Percentiles rank a stretch among this genome's conserved stretches.
Conservation (phyloP, 2,329 filamentous ascomycete genomes). For the Massarina eburnea region DNA sequence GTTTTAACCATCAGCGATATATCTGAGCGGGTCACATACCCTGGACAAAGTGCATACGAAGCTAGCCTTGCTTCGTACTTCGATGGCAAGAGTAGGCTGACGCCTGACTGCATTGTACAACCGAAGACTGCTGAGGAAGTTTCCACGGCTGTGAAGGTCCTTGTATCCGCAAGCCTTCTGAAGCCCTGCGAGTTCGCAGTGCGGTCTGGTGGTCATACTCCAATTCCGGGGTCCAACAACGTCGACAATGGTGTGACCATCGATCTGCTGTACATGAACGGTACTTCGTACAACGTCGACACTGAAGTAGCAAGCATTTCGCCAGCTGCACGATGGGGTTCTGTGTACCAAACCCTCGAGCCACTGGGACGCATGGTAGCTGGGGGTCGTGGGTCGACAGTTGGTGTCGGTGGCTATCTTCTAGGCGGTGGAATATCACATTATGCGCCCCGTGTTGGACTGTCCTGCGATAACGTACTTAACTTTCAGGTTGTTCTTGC, state of each 20-base stretch:
- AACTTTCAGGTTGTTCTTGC: slow-evolving; percentile 42
- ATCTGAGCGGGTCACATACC: slow-evolving; percentile 7
- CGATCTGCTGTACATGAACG: slow-evolving; percentile 15
- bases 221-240: slow-evolving; percentile 15
- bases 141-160: slow-evolving; percentile 15
- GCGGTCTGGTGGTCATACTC: slow-evolving; percentile 18
- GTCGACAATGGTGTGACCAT: slow-evolving; percentile 21
- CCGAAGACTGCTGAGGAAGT: slow-evolving; percentile 21
- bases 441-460: slow-evolving; percentile 6
- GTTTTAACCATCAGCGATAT: slow-evolving; percentile 7
- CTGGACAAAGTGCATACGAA: slow-evolving; percentile 11
- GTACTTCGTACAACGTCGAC: slow-evolving; percentile 3
- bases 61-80: slow-evolving; percentile 15
- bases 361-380: slow-evolving; percentile 3
- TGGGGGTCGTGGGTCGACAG: slow-evolving; percentile 10
- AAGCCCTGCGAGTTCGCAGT: slow-evolving; percentile 14
- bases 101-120: slow-evolving; percentile 27
- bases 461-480: slow-evolving; percentile 17
- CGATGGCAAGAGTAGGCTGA: slow-evolving; percentile 13
- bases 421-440: slow-evolving; percentile 20
- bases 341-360: slow-evolving; percentile 14
- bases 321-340: slow-evolving; percentile 18
- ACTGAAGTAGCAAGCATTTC: slow-evolving; percentile 8
- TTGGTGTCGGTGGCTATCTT: slow-evolving; percentile 13
- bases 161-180: slow-evolving; percentile 3